A percentile compares a stretch with the other conserved stretches of the same genome.
phyloP scores from a whole-genome alignment of 1,284 basidiomycete species.

The Xerocomus nothofagi region DNA sequence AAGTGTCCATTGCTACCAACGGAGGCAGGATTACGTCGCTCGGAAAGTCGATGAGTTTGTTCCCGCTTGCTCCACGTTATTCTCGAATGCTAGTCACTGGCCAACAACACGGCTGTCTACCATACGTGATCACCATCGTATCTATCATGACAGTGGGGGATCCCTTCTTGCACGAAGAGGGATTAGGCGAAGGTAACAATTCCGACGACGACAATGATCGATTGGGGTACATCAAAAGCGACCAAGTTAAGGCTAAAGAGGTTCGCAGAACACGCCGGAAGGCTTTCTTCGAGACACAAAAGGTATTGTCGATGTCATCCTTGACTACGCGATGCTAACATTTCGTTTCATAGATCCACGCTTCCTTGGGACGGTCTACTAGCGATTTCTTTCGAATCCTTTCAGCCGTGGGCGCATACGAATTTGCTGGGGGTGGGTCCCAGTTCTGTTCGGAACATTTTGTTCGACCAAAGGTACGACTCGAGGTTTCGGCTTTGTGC shows the following conservation, averaged over 20 bases:
- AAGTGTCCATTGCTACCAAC: constrained; percentile 24
- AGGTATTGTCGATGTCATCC: constrained; percentile 47
- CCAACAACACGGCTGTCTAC: constrained; percentile 87
- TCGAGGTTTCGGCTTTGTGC: background rate
- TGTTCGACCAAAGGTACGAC: constrained; percentile 80
- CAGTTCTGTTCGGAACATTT: constrained; percentile 90
- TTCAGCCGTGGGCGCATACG: constrained; percentile 94
- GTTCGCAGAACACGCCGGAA: constrained; percentile 62
- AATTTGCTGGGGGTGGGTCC: constrained; percentile 80
- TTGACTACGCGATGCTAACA: constrained; percentile 2
- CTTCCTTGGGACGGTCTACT: constrained; percentile 77
- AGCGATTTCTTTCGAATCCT: constrained; percentile 91
- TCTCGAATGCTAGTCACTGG: constrained; percentile 94
- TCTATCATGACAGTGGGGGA: constrained; percentile 94
- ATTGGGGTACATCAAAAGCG: constrained; percentile 56
- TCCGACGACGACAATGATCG: constrained; percentile 50
- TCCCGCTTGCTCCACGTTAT: constrained; percentile 91
- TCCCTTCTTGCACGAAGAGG: constrained; percentile 89
- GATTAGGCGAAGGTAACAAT: constrained; percentile 48
- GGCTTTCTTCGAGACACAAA: constrained; percentile 79
- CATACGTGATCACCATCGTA: constrained; percentile 91
- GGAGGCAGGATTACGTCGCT: constrained; percentile 82
- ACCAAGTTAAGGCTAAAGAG: constrained; percentile 67
- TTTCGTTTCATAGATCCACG: constrained; percentile 57
- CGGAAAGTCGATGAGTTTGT: constrained; percentile 89